Conservation (phyloP, 106 monocot species). For the Dactylorhiza incarnata region DNA sequence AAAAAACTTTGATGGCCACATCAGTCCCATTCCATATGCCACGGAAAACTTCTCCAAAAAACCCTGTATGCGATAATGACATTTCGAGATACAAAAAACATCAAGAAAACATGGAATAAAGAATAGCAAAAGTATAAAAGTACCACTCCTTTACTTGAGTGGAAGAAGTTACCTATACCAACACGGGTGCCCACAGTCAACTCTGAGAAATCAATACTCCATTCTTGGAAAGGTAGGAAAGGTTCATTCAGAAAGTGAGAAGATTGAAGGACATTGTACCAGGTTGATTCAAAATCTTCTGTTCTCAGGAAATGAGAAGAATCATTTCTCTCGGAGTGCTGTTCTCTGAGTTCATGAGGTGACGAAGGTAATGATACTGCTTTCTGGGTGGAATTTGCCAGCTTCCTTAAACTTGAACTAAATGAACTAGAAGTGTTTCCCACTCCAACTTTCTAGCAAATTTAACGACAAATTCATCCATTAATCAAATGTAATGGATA, state of each 20-base stretch:
- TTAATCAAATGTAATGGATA: background rate
- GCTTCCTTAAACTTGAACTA: slow-evolving; percentile 37
- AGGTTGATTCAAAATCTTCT: slow-evolving; percentile 40
- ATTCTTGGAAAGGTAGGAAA: slow-evolving; percentile 80
- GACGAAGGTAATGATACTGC: slow-evolving; percentile 93
- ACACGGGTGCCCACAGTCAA: slow-evolving; percentile 91
- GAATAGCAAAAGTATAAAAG: background rate
- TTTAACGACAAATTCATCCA: slow-evolving; percentile 13
- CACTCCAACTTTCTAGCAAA: slow-evolving; percentile 33
- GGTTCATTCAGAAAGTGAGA: slow-evolving; percentile 69
- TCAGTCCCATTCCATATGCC: slow-evolving; percentile 99
- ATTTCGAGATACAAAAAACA: background rate
- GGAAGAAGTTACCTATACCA: slow-evolving; percentile 47
- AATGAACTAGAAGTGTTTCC: slow-evolving; percentile 20
- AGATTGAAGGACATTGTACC: slow-evolving; percentile 72
- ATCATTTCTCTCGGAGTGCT: slow-evolving; percentile 34
- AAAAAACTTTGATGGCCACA: slow-evolving; percentile 97
- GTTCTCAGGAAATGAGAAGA: slow-evolving; percentile 38
- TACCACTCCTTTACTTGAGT: background rate
- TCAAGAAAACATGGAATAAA: background rate
- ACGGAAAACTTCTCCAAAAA: slow-evolving; percentile 97
- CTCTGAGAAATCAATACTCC: slow-evolving; percentile 95
- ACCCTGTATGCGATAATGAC: slow-evolving; percentile 38
- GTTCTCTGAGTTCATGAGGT: slow-evolving; percentile 65
- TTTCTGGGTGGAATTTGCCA: slow-evolving; percentile 56